Evolutionary conservation across 345 rosid genomes (phyloP).

Genomic region (Aquilaria malaccensis): DNA sequence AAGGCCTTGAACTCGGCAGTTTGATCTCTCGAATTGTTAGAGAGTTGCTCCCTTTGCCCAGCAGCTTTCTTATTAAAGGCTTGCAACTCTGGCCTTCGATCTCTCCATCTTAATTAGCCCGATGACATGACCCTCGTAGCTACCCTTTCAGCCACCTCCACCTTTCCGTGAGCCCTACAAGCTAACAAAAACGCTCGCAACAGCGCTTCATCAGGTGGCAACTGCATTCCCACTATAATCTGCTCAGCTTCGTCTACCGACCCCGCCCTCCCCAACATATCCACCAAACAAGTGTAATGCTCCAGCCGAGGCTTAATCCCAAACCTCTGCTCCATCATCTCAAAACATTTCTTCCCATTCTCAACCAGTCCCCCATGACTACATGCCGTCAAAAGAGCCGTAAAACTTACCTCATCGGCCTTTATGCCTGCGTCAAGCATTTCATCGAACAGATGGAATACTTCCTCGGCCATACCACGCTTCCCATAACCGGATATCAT

Average conservation of each 20-base stretch:
- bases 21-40: no score
- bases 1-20: no score
- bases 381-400: constrained; percentile 24
- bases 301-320: constrained; percentile 26
- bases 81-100: no score
- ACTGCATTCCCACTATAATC: constrained; percentile 23
- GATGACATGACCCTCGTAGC: not conserved
- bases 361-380: constrained; percentile 29
- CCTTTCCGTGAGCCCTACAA: constrained; percentile 16
- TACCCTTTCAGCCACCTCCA: constrained; percentile 20
- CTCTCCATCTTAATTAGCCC: no score
- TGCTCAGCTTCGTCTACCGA: constrained; percentile 28
- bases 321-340: constrained; percentile 22
- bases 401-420: constrained; percentile 24
- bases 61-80: no score
- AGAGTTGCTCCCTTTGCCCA: no score
- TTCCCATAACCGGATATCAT: constrained; percentile 26
- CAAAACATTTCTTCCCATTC: constrained; percentile 23
- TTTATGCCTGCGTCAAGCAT: constrained; percentile 22
- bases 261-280: constrained; percentile 32
- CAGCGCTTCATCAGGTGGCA: constrained; percentile 22
- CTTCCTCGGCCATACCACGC: constrained; percentile 21
- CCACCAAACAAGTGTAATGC: constrained; percentile 36
- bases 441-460: constrained; percentile 23
- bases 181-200: constrained; percentile 20